These are phyloP conservation scores for Ustilago hordei DNA, from an alignment of 1,284 basidiomycete species.

Conservation along the genomic window DNA sequence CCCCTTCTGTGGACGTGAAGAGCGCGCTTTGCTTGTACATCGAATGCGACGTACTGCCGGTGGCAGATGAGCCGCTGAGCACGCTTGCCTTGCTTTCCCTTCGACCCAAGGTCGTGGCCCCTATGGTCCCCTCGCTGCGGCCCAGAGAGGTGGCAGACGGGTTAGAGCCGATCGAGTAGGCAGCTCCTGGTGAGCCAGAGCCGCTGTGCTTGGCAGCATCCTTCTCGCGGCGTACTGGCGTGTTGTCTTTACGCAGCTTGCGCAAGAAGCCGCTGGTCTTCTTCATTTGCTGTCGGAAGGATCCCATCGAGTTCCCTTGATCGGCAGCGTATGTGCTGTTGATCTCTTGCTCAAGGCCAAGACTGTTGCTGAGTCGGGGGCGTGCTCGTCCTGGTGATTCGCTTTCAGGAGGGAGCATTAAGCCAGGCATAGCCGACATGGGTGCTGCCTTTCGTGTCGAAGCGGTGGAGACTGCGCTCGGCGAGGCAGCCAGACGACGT, in stretches of 20 bases:
- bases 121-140: conserved; percentile 3
- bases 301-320: conserved; percentile 17
- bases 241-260: conserved; percentile 41
- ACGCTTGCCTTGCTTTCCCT: conserved; percentile 35
- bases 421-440: conserved; percentile 25
- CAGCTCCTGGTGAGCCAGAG: conserved; percentile 5
- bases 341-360: conserved; percentile 49
- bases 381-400: conserved; percentile 15
- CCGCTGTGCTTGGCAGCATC: conserved; percentile 11
- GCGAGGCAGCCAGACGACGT: conserved; percentile 9
- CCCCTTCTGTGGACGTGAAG: conserved; percentile 26
- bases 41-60: conserved; percentile 24
- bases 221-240: conserved; percentile 16
- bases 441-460: conserved; percentile 10
- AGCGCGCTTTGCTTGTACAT: conserved; percentile 17
- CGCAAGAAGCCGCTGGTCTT: conserved; percentile 65
- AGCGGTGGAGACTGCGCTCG: conserved; percentile 8
- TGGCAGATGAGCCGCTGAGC: conserved; percentile 18
- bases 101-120: conserved; percentile 12
- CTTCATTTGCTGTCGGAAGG: conserved; percentile 61
- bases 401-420: conserved; percentile 10
- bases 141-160: conserved; percentile 29
- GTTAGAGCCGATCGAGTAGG: conserved; percentile 35
- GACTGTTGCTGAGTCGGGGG: conserved; percentile 24
- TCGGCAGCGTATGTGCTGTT: conserved; percentile 6